Percentiles rank a stretch among this genome's conserved stretches.
phyloP scores from a whole-genome alignment of 1,284 basidiomycete species.

The Singerocomus inundabilis region DNA sequence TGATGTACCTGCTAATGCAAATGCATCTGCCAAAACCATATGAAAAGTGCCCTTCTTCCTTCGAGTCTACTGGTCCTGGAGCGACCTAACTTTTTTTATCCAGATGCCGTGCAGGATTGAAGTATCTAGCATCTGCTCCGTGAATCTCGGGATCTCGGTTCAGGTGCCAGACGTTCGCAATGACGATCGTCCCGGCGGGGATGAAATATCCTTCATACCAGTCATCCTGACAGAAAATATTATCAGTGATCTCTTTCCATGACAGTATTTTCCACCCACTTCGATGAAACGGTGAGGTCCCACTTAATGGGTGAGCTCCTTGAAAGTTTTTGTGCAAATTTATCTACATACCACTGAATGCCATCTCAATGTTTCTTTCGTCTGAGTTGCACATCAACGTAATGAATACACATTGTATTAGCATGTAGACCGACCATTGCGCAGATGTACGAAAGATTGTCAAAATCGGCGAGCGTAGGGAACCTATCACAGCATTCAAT shows the following conservation, averaged over 20 bases:
- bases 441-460: constrained; percentile 3
- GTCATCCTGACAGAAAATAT: constrained; percentile 2
- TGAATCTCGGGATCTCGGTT: constrained; percentile 12
- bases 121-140: constrained; percentile 10
- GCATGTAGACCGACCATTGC: constrained; percentile 5
- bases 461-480: constrained; percentile 3
- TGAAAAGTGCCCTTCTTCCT: too few species aligned
- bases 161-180: constrained; percentile 18
- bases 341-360: constrained; percentile 1
- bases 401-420: too few species aligned
- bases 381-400: not conserved
- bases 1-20: too few species aligned
- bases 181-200: constrained; percentile 15
- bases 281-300: not conserved
- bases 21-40: too few species aligned
- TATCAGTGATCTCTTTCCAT: not conserved
- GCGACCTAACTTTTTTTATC: not conserved
- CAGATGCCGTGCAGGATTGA: constrained; percentile 9
- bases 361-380: constrained; percentile 11
- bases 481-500: constrained; percentile 28
- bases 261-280: not conserved
- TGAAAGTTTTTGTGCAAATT: not conserved
- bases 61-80: too few species aligned
- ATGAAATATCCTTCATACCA: constrained; percentile 19
- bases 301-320: not conserved